These are phyloP conservation scores for Fusarium sp. DNA, from an alignment of 2,329 filamentous ascomycete species.

Conservation along the genomic window DNA sequence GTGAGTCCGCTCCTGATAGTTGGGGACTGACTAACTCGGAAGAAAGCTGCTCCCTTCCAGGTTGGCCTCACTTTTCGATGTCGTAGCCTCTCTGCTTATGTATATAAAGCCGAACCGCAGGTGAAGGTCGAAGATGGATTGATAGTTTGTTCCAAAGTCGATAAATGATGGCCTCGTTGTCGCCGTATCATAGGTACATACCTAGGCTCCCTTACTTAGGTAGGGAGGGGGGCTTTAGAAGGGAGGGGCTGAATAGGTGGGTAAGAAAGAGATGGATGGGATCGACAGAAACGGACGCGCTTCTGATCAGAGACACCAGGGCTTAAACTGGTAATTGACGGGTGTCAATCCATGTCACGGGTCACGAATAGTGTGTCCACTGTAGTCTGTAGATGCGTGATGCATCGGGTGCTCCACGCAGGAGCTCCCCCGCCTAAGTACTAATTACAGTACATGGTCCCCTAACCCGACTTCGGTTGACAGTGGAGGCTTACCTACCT, in stretches of 20 bases:
- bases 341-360: constrained; percentile 35
- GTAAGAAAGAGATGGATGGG: background rate
- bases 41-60: constrained; percentile 13
- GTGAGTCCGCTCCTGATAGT: constrained; percentile 9
- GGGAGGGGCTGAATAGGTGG: constrained; percentile 22
- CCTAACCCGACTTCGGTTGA: background rate
- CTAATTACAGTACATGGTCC: background rate
- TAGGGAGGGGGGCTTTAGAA: background rate
- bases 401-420: constrained; percentile 9
- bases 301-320: constrained; percentile 13
- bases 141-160: constrained; percentile 1
- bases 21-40: constrained; percentile 16
- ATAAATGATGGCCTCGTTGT: constrained; percentile 12
- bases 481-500: background rate
- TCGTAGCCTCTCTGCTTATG: constrained; percentile 11
- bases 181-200: constrained; percentile 5
- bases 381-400: background rate
- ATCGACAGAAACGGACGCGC: constrained; percentile 17
- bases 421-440: constrained; percentile 32
- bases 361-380: constrained; percentile 9
- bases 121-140: background rate
- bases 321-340: background rate
- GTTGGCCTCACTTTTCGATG: constrained; percentile 22
- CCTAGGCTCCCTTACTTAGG: background rate
- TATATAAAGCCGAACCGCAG: background rate